These are phyloP conservation scores for Sphagnum tenellum DNA, from an alignment of 225 moss, liverwort and hornwort species.

Conservation along the genomic window DNA sequence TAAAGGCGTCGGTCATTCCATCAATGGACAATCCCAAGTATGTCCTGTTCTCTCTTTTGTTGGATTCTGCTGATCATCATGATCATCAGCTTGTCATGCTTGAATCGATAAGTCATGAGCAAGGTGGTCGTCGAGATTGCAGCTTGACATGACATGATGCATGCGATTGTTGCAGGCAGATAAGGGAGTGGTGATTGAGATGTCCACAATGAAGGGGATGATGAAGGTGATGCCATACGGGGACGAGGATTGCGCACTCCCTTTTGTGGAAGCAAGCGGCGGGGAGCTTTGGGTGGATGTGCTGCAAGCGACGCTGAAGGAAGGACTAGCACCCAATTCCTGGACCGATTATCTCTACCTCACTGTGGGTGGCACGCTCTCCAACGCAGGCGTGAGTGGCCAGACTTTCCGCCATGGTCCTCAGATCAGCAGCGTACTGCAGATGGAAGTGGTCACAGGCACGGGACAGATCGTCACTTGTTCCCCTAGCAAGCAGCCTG, in stretches of 20 bases:
- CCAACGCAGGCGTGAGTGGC: conserved; percentile 47
- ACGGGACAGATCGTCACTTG: not conserved
- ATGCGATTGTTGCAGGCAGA: too few species aligned
- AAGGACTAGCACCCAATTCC: conserved; percentile 54
- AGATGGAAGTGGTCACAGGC: conserved; percentile 36
- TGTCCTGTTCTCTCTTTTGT: too few species aligned
- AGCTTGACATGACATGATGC: too few species aligned
- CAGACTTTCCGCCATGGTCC: conserved; percentile 41
- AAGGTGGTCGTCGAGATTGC: too few species aligned
- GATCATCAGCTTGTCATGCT: too few species aligned
- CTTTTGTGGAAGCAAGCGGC: conserved; percentile 65
- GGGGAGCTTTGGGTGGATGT: conserved; percentile 87
- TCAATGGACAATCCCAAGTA: too few species aligned
- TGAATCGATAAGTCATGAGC: too few species aligned
- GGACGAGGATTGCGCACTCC: conserved; percentile 10
- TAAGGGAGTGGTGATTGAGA: too few species aligned
- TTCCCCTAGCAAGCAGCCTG: not conserved
- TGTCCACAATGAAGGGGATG: too few species aligned
- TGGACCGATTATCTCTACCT: conserved; percentile 85
- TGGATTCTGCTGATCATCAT: too few species aligned
- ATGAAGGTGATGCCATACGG: conserved; percentile 10
- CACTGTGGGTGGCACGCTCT: conserved; percentile 57
- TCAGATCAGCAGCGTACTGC: conserved; percentile 41
- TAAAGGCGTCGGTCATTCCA: too few species aligned
- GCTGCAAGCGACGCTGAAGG: conserved; percentile 34